phyloP scores from a whole-genome alignment of 2,329 filamentous ascomycete species.

The Ploettnerulaceae sp. region DNA sequence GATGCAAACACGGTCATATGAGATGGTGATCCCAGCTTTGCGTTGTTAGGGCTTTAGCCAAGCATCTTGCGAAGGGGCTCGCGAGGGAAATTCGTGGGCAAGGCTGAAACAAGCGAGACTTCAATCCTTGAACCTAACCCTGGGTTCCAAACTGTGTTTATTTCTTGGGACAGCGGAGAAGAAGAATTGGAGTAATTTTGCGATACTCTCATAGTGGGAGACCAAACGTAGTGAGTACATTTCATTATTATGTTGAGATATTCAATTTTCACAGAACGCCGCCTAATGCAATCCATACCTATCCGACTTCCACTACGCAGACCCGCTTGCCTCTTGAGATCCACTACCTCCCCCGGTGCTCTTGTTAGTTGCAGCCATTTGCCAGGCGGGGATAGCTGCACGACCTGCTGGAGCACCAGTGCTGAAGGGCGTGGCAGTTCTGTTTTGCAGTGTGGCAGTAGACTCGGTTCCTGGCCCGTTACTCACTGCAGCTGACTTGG shows the following conservation, averaged over 20 bases:
- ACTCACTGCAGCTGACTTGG: conserved; percentile 33
- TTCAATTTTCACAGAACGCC: conserved; percentile 11
- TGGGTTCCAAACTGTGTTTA: background rate
- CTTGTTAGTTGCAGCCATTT: conserved; percentile 65
- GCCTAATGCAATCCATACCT: conserved; percentile 12
- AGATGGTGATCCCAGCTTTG: background rate
- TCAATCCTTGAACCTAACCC: background rate
- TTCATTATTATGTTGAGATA: conserved; percentile 4
- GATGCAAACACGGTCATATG: background rate
- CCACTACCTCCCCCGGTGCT: conserved; percentile 22
- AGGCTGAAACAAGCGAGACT: conserved; percentile 12
- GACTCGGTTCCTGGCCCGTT: conserved; percentile 32
- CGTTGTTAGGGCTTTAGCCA: conserved; percentile 1
- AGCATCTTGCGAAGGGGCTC: conserved; percentile 15
- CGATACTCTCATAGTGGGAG: too few species aligned
- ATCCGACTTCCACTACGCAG: conserved; percentile 15
- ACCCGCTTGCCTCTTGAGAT: conserved; percentile 21
- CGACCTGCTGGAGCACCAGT: conserved; percentile 47
- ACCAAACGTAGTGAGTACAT: too few species aligned
- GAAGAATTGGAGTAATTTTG: background rate
- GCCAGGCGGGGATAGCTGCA: conserved; percentile 75
- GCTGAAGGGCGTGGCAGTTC: conserved; percentile 43
- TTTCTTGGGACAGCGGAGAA: background rate
- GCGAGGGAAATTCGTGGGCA: conserved; percentile 6
- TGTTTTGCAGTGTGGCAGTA: conserved; percentile 34